Percentiles rank a stretch among this genome's conserved stretches.
These are phyloP conservation scores for Hericium erinaceus DNA, from an alignment of 768 basidiomycete species.

Conservation along the genomic window DNA sequence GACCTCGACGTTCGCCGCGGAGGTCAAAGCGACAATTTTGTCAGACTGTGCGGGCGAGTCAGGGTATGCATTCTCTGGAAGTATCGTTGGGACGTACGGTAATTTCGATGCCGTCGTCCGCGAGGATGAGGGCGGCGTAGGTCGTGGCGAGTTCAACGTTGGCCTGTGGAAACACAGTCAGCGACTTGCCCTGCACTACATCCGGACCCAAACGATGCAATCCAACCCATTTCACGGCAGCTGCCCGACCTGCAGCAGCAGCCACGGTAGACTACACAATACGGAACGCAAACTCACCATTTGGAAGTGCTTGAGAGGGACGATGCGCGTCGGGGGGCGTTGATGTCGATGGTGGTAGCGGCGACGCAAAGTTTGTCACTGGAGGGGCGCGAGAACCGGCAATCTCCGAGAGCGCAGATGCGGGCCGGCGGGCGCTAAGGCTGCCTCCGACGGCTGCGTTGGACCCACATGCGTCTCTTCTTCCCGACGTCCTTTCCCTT, in stretches of 20 bases:
- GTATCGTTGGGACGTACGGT: conserved; percentile 53
- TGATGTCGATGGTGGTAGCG: not conserved
- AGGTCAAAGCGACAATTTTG: conserved; percentile 81
- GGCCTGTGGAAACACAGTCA: conserved; percentile 25
- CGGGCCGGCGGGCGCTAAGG: too few species aligned
- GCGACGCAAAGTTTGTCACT: not conserved
- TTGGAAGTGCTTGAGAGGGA: not conserved
- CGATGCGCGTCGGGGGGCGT: not conserved
- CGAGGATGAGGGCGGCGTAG: conserved; percentile 97
- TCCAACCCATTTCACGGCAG: too few species aligned
- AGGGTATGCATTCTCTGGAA: not conserved
- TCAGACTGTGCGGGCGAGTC: conserved; percentile 60
- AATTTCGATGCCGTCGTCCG: conserved; percentile 95
- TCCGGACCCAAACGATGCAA: not conserved
- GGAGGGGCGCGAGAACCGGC: not conserved
- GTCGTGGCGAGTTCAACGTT: conserved; percentile 80
- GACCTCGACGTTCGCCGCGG: conserved; percentile 75
- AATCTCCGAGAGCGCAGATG: not conserved
- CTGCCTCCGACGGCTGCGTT: too few species aligned
- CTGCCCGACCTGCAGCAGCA: too few species aligned
- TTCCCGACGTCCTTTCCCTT: not conserved
- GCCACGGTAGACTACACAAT: too few species aligned
- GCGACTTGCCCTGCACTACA: not conserved
- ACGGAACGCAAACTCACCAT: not conserved
- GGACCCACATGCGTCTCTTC: too few species aligned